phyloP scores from a whole-genome alignment of 306 rosid species.

The Sphenostylis stenocarpa region DNA sequence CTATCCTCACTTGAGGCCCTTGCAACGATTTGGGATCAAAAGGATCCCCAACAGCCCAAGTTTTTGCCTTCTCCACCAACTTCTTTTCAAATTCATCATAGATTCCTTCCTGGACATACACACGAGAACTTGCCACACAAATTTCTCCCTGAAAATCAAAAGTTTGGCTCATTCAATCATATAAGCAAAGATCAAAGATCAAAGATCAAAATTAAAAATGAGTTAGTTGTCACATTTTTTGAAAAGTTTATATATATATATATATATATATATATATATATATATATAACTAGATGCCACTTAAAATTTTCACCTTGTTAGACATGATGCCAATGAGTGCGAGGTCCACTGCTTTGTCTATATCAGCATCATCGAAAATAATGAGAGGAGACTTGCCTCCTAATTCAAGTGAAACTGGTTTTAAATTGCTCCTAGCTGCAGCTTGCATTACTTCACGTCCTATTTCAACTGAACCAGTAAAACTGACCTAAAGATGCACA shows the following conservation, averaged over 20 bases:
- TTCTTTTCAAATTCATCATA: constrained; percentile 67
- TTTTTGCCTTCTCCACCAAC: constrained; percentile 52
- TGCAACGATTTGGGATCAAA: constrained; percentile 70
- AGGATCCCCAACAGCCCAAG: constrained; percentile 81
- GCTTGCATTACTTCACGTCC: constrained; percentile 78
- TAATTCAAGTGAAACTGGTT: constrained; percentile 69
- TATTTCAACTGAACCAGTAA: constrained; percentile 73
- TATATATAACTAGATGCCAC: no score
- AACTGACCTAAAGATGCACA: constrained; percentile 51
- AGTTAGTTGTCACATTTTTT: no score
- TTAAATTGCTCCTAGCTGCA: constrained; percentile 74
- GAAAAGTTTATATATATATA: no score
- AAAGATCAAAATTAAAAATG: no score
- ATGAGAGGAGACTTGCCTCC: constrained; percentile 89
- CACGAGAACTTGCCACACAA: constrained; percentile 73
- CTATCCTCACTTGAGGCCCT: constrained; percentile 70
- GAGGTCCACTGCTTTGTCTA: constrained; percentile 58
- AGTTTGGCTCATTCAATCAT: no score
- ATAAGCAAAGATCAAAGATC: no score
- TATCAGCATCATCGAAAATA: constrained; percentile 75
- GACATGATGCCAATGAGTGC: constrained; percentile 55
- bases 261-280: no score
- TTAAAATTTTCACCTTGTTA: constrained; percentile 56
- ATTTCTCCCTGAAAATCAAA: constrained; percentile 66
- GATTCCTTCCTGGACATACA: constrained; percentile 76